Conservation (phyloP, 148 eudicot genomes). For the Oxyria digyna region DNA sequence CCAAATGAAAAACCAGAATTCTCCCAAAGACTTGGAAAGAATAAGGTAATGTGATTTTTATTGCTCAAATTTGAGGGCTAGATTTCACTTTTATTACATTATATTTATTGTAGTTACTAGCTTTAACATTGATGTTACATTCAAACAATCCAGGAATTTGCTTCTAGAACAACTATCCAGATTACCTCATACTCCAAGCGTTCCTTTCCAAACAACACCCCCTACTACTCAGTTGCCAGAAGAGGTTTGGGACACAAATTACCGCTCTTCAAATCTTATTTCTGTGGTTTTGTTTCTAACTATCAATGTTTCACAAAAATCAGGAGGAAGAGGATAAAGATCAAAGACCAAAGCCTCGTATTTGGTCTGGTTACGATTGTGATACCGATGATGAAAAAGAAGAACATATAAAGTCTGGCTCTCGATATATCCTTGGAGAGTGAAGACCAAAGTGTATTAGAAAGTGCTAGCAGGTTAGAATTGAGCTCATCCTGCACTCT, state of each 20-base stretch:
- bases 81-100: no score
- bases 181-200: conserved; percentile 66
- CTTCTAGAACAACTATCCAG: conserved; percentile 66
- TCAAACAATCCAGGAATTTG: conserved; percentile 41
- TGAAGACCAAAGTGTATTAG: conserved; percentile 5
- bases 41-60: conserved; percentile 40
- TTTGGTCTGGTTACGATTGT: no score
- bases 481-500: no score
- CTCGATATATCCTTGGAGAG: conserved; percentile 12
- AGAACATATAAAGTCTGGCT: conserved; percentile 27
- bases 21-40: conserved; percentile 64
- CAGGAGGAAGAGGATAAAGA: no score
- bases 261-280: no score
- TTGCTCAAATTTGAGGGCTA: not conserved
- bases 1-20: conserved; percentile 56
- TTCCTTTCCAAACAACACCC: no score
- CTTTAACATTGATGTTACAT: no score
- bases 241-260: no score
- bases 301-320: not conserved
- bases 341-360: no score
- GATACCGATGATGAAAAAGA: conserved; percentile 56
- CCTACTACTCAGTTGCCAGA: no score
- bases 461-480: conserved; percentile 21
- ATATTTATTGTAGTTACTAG: no score
- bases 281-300: not conserved